Conservation (phyloP, 2,329 filamentous ascomycete genomes). For the Epichloe coenophiala region DNA sequence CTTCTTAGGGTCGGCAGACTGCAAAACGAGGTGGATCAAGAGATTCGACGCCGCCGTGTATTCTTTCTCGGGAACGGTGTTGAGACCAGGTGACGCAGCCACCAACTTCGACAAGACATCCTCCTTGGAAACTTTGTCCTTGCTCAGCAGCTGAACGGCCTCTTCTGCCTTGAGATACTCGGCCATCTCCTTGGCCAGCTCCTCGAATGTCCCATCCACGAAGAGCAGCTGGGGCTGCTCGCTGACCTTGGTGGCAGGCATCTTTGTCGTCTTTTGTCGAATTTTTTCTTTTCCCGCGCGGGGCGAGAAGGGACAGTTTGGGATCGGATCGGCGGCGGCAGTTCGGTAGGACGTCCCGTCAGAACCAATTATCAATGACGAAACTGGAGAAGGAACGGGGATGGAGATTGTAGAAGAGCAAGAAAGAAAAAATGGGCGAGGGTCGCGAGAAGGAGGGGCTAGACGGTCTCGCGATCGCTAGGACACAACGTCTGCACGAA, state of each 20-base stretch:
- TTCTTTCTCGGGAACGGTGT: constrained; percentile 86
- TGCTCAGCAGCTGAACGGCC: constrained; percentile 60
- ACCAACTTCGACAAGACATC: constrained; percentile 85
- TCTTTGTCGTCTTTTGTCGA: constrained; percentile 8
- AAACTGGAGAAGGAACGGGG: no score
- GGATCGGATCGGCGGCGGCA: not conserved
- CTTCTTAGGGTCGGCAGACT: constrained; percentile 72
- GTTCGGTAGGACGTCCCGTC: not conserved
- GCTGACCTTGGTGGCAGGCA: constrained; percentile 23
- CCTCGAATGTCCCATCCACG: constrained; percentile 86
- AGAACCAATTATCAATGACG: no score
- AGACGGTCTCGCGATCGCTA: constrained; percentile 13
- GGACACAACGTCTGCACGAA: constrained; percentile 5
- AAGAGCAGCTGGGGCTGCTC: constrained; percentile 50
- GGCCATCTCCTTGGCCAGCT: constrained; percentile 88
- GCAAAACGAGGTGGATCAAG: constrained; percentile 81
- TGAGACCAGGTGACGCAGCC: constrained; percentile 61
- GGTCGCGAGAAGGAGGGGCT: constrained; percentile 3
- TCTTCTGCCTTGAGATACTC: constrained; percentile 80
- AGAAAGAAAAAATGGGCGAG: constrained; percentile 15
- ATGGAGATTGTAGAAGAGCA: constrained; percentile 1
- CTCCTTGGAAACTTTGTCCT: constrained; percentile 55
- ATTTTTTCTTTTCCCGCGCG: not conserved
- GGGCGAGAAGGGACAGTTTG: not conserved
- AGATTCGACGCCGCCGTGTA: constrained; percentile 95